Evolutionary conservation across 2,329 filamentous ascomycete genomes (phyloP), one percentile per base, ranked within the genome.

Genomic region (Blastomyces gilchristii): DNA sequence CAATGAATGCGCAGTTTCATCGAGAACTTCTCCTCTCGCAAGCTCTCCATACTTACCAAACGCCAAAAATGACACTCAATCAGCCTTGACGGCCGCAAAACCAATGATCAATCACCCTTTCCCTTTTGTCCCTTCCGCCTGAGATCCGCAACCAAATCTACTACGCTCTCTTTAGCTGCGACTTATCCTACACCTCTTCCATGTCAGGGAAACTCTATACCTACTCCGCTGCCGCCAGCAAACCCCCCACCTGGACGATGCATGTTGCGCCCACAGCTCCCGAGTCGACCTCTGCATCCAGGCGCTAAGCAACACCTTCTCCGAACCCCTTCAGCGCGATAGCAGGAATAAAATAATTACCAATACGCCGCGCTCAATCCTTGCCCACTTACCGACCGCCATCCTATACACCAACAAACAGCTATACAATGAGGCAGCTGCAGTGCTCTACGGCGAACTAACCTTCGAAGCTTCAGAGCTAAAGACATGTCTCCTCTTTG

Each of bases 91-190:
- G 41, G 14, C 54, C 37, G n/a, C 37, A 25, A 41, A 39, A 57
- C 3, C 25, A 37, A 41, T 22, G 34, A 6, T n/a, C 54, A 57
- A 43, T 4, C 2, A n/a, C n/a, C 57, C 63, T 68, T 62, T 16
- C 61, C 52, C 43, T 58, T 65, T 9, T 65, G 7, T 61, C 31
- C 18, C 69, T 77, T 0, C 75, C 75, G 2, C 63, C 71, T 0
- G 75, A 77, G 63, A 71, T 76, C 63, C 74, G 75, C 9, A 68
- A 72, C n/a, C 71, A 75, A 56, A 75, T 77, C 49, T 77, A 75
- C 66, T 62, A 65, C 7, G 71, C 75, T 62, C 72, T 74, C 64
- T 76, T 77, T 62, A 70, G 22, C 39, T 49, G 71, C 62, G 65
- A 71, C 25, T 65, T 71, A 41, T 70, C 70, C 50, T 77, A 11